Percentiles rank a stretch among this genome's conserved stretches.
Evolutionary conservation across 768 basidiomycete species (phyloP).

Genomic region (Fibroporia radiculosa): DNA sequence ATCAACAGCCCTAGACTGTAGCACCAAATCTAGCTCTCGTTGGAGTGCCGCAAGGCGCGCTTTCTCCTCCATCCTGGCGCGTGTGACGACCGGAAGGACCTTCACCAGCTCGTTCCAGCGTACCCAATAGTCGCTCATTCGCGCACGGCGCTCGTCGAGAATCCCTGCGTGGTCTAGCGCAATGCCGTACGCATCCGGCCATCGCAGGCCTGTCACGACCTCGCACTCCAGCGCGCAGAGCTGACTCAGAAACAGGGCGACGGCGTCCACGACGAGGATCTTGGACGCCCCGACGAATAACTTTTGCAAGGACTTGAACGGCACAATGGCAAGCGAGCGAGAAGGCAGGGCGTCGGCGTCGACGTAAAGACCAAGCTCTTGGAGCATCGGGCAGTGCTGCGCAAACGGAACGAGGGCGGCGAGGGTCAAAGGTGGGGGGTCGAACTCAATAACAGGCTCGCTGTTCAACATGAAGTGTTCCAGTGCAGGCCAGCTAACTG

Average conservation of each 20-base stretch:
- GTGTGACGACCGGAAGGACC: slow-evolving; percentile 17
- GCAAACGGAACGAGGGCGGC: slow-evolving; percentile 32
- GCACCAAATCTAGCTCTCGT: slow-evolving; percentile 9
- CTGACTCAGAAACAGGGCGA: slow-evolving; percentile 49
- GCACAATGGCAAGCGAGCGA: background rate
- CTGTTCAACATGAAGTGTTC: slow-evolving; percentile 21
- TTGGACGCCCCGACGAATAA: slow-evolving; percentile 49
- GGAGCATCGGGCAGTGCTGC: slow-evolving; percentile 28
- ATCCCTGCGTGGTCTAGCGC: slow-evolving; percentile 20
- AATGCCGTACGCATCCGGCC: slow-evolving; percentile 29
- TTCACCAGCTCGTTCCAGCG: slow-evolving; percentile 19
- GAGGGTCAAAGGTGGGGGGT: slow-evolving; percentile 24
- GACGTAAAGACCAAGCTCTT: slow-evolving; percentile 30
- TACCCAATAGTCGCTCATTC: slow-evolving; percentile 17
- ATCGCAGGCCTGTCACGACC: slow-evolving; percentile 43
- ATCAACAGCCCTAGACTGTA: slow-evolving; percentile 8
- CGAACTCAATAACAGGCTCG: slow-evolving; percentile 19
- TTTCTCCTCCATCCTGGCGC: slow-evolving; percentile 18
- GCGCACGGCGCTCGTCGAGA: slow-evolving; percentile 11
- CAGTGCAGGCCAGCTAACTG: slow-evolving; percentile 19
- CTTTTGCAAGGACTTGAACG: slow-evolving; percentile 18
- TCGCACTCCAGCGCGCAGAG: slow-evolving; percentile 37
- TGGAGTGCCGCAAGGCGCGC: slow-evolving; percentile 9
- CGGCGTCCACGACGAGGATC: slow-evolving; percentile 32
- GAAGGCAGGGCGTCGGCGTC: slow-evolving; percentile 21